Evolutionary conservation across 495 filamentous ascomycete species (phyloP).

Genomic region (Penicillium pancosmium): DNA sequence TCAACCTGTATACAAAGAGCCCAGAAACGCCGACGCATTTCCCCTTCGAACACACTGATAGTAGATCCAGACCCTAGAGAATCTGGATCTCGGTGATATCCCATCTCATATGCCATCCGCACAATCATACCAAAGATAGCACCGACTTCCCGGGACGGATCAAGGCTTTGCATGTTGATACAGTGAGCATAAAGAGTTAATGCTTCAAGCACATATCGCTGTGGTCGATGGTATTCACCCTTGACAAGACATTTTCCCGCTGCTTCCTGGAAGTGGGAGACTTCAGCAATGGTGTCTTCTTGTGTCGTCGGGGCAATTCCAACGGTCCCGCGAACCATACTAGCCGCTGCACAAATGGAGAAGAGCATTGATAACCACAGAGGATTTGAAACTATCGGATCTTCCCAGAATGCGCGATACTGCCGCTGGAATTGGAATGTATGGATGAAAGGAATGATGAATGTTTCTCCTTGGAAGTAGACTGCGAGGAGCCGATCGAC

Average conservation of each 20-base stretch:
- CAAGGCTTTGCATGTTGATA: conserved; percentile 20
- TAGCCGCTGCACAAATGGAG: conserved; percentile 7
- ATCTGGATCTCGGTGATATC: conserved; percentile 30
- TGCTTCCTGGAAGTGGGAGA: conserved; percentile 5
- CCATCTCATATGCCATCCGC: conserved; percentile 26
- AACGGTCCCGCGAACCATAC: neutral
- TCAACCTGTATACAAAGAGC: conserved; percentile 24
- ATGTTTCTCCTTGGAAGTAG: conserved; percentile 6
- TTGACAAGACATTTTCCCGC: conserved; percentile 10
- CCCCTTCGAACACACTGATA: conserved; percentile 20
- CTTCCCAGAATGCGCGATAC: conserved; percentile 9
- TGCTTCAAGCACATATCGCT: conserved; percentile 22
- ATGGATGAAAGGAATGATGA: conserved; percentile 10
- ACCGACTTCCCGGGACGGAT: conserved; percentile 17
- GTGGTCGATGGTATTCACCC: conserved; percentile 18
- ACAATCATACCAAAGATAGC: conserved; percentile 22
- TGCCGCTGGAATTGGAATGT: conserved; percentile 7
- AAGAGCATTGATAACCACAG: conserved; percentile 10
- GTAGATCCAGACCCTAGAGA: conserved; percentile 1
- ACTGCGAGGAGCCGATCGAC: conserved; percentile 8
- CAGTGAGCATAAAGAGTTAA: conserved; percentile 23
- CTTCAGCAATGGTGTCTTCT: conserved; percentile 1
- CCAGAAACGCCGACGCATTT: conserved; percentile 34
- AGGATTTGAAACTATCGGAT: neutral
- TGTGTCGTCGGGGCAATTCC: neutral